Base-by-base conservation (phyloP, 2,329 filamentous ascomycete genomes). In the Metarhizium rileyi region DNA sequence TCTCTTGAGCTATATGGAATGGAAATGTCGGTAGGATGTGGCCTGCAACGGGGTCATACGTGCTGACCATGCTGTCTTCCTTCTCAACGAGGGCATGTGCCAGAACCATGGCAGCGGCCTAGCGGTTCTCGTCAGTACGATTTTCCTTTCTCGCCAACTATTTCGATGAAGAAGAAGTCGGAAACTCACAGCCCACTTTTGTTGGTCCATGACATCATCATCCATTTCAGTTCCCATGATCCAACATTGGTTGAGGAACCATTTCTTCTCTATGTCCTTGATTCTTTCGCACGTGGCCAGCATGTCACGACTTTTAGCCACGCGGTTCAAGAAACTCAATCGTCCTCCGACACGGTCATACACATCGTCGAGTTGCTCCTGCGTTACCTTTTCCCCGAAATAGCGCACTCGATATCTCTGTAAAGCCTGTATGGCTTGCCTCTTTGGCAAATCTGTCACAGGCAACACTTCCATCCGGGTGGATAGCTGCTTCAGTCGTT, bases 201-300 rank as follows among this genome's bases (percentile, higher is more conserved):
- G 90, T 66, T 96, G 87, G 62, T 96, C 89, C 84, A 97, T 97
- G 57, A 96, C 93, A 63, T 98, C 93, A 67, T 97, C 93, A 58
- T 97, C 93, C 84, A 87, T 86, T 53, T 84, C 82, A 47, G 69
- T 70, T 10, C 84, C 84, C 3, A 88, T 74, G 52, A 87, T 85
- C 75, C 83, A 86, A 68, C 84, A 87, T 62, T 85, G 81, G 66
- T 86, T 87, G 8, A 87, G 70, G 56, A 88, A 84, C 83, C 84
- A 88, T n/a, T 77, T 82, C 69, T 85, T 86, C 63, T 88, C 84
- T 44, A 74, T 76, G 4, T 81, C 71, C 61, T 78, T 80, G 60
- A 88, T 87, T 50, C 71, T 64, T 86, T 93, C 71, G 65, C 90
- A 95, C 27, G 85, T 88, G 23, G 70, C 70, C 20, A 91, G 65